Base-by-base conservation (phyloP, 2,329 filamentous ascomycete species). In the Diaporthe ampelina region DNA sequence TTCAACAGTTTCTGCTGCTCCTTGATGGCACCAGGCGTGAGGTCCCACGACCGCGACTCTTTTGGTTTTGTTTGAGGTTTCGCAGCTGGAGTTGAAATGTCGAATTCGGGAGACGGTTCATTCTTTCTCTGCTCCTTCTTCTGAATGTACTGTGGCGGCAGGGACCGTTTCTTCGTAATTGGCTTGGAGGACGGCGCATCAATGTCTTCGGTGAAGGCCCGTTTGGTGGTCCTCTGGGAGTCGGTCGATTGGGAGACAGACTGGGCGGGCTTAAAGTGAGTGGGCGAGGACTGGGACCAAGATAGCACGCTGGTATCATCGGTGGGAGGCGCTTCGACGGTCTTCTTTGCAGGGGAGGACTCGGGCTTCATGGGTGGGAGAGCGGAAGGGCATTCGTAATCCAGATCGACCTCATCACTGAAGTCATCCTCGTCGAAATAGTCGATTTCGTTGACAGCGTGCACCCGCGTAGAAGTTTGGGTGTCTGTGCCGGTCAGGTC, bases 401-500 rank as follows among this genome's bases (percentile, higher is more conserved):
- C 89, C 26, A 94, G 83, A 76, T 94, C 94, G 32, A 97, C 89
- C 78, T 98, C 95, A 80, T 96, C 94, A 79, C 95, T 94, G 77
- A 97, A 97, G 80, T 98, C 95, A 78, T 96, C 92, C 76, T 95
- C 92, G 76, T 95, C 94, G 75, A 91, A 90, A 76, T 95, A 94
- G 75, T 89, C 90, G 13, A 93, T 89, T 8, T 80, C 75, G n/a
- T 77, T 65, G 7, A 76, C 71, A 13, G 76, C 78, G 35, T 80
- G 78, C 10, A 78, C 76, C 15, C 81, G 74, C 52, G 80, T 76
- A 37, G 77, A 63, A 68, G 82, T 65, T 35, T 79, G 73, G 13
- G 74, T 72, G 48, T 77, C 77, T 17, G 78, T 76, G 56, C 81
- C 79, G 1, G 82, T 82, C 40, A 86, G 78, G 68, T 85, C 81